Percentiles rank a stretch among this genome's conserved stretches.
Conservation (phyloP, 345 rosid species). For the Gossypium turneri region DNA sequence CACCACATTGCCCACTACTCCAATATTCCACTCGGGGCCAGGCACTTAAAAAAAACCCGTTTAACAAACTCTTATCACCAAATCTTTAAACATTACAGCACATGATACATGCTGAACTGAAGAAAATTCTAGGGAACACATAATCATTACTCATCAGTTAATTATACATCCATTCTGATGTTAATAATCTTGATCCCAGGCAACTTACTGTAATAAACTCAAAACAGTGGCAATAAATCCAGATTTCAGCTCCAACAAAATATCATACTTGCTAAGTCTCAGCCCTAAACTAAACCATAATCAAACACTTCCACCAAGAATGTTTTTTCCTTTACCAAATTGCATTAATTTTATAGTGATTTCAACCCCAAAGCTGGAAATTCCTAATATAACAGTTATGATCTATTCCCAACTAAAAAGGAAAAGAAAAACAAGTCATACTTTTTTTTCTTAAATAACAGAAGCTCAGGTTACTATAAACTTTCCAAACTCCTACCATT, state of each 20-base stretch:
- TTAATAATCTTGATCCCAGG: background rate
- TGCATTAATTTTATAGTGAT: background rate
- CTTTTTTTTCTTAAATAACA: background rate
- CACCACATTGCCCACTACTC: slow-evolving; percentile 36
- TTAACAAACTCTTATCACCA: background rate
- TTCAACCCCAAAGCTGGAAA: background rate
- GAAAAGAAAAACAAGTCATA: background rate
- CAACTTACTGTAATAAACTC: background rate
- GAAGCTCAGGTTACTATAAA: background rate
- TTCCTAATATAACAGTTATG: background rate
- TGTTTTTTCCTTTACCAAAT: background rate
- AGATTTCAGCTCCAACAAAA: background rate
- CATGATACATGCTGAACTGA: background rate
- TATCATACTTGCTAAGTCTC: no score
- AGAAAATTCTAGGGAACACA: background rate
- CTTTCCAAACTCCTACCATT: background rate
- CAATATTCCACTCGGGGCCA: slow-evolving; percentile 12
- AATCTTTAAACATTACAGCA: background rate
- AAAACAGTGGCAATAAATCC: no score
- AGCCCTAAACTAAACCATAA: background rate
- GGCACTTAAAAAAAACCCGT: background rate
- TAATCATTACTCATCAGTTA: background rate
- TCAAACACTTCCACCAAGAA: background rate
- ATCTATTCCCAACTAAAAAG: background rate
- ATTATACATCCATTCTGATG: background rate